Percentiles rank a stretch among this genome's conserved stretches.
Evolutionary conservation across 495 filamentous ascomycete genomes (phyloP).

Genomic region (Xylaria flabelliformis): DNA sequence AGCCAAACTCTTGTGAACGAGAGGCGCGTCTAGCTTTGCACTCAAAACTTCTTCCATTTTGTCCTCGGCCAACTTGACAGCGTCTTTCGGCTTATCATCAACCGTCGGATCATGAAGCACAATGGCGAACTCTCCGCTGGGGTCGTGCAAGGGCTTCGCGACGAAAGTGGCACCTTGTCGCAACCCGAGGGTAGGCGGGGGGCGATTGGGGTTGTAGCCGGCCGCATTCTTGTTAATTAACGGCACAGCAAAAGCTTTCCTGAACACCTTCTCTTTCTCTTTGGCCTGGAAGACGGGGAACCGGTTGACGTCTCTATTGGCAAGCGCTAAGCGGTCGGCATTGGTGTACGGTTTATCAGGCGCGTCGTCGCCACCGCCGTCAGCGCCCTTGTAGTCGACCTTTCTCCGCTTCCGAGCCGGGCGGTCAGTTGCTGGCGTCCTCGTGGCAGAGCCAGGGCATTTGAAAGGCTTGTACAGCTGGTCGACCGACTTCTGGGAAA

Average conservation of each 20-base stretch:
- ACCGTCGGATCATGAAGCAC: constrained; percentile 95
- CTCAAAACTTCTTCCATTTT: constrained; percentile 57
- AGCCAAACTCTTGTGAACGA: constrained; percentile 91
- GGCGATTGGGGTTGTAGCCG: constrained; percentile 75
- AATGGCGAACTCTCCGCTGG: constrained; percentile 94
- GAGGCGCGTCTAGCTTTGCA: constrained; percentile 74
- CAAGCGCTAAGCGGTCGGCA: constrained; percentile 83
- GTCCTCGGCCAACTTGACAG: constrained; percentile 56
- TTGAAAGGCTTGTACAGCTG: constrained; percentile 87
- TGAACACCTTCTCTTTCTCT: constrained; percentile 83
- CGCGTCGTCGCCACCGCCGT: constrained; percentile 68
- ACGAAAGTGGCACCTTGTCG: constrained; percentile 83
- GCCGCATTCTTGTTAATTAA: constrained; percentile 78
- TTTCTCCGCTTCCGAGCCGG: constrained; percentile 86
- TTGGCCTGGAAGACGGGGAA: constrained; percentile 91
- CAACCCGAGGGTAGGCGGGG: constrained; percentile 86
- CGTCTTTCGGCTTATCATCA: constrained; percentile 75
- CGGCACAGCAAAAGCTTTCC: constrained; percentile 83
- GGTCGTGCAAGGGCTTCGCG: constrained; percentile 91
- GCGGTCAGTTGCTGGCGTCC: constrained; percentile 74
- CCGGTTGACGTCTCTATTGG: constrained; percentile 85
- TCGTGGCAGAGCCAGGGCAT: constrained; percentile 83
- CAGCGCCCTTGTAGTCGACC: constrained; percentile 86
- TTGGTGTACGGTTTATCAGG: constrained; percentile 86
- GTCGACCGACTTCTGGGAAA: constrained; percentile 62